Conservation (phyloP, 495 filamentous ascomycete species). For the Talaromyces borbonicus region DNA sequence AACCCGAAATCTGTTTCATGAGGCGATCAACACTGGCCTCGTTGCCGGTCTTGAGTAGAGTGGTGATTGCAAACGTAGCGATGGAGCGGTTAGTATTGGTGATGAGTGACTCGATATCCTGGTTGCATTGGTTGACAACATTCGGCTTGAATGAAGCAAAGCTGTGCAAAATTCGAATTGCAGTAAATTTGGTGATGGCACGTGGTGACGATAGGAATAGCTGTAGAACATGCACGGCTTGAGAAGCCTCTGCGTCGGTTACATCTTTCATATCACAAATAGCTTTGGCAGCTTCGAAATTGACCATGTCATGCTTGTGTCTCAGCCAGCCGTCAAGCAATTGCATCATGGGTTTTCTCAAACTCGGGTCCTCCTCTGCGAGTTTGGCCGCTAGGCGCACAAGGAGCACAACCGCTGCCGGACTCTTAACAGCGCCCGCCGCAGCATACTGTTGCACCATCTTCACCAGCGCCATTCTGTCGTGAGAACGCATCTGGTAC, state of each 20-base stretch:
- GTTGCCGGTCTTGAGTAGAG: conserved; percentile 94
- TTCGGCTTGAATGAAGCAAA: conserved; percentile 93
- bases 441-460: conserved; percentile 98
- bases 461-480: conserved; percentile 98
- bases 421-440: conserved; percentile 87
- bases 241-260: conserved; percentile 80
- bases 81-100: conserved; percentile 96
- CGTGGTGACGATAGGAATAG: conserved; percentile 94
- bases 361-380: conserved; percentile 80
- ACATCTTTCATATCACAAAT: conserved; percentile 93
- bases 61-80: conserved; percentile 96
- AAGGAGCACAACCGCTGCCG: conserved; percentile 82
- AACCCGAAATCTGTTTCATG: conserved; percentile 96
- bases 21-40: conserved; percentile 93
- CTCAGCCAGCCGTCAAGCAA: conserved; percentile 92
- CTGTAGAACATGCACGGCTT: conserved; percentile 91
- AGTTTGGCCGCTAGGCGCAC: conserved; percentile 90
- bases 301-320: conserved; percentile 99
- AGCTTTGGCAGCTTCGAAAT: conserved; percentile 97
- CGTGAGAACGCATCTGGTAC: conserved; percentile 95
- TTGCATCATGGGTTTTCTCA: conserved; percentile 90
- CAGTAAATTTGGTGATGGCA: conserved; percentile 95
- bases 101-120: conserved; percentile 91
- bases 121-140: conserved; percentile 87
- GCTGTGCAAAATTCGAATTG: conserved; percentile 91